These are phyloP conservation scores for Magnaporthiopsis rhizophila DNA, from an alignment of 2,329 filamentous ascomycete species.

Conservation along the genomic window DNA sequence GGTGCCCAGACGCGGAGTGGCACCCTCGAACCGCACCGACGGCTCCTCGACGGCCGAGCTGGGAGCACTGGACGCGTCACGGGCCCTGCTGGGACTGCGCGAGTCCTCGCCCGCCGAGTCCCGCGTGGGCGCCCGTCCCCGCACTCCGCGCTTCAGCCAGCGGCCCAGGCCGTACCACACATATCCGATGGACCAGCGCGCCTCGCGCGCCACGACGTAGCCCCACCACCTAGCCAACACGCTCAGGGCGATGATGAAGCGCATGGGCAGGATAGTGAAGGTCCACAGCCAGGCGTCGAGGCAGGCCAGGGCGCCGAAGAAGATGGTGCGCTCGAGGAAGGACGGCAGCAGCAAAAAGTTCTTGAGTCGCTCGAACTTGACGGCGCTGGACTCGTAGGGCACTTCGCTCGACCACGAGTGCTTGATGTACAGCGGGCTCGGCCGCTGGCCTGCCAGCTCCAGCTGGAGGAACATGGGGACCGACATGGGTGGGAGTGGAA, in stretches of 20 bases:
- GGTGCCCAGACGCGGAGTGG: not conserved
- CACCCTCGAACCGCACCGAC: not conserved
- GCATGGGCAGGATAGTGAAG: constrained; percentile 86
- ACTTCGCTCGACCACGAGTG: constrained; percentile 47
- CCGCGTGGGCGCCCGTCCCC: constrained; percentile 1
- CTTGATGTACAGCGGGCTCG: constrained; percentile 59
- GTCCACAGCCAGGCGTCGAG: constrained; percentile 95
- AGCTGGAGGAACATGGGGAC: constrained; percentile 58
- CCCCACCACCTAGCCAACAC: constrained; percentile 74
- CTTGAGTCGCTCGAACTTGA: constrained; percentile 84
- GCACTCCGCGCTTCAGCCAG: constrained; percentile 50
- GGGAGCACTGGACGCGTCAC: constrained; percentile 9
- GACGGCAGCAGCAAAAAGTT: constrained; percentile 81
- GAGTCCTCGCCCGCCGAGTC: constrained; percentile 30
- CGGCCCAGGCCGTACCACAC: constrained; percentile 74
- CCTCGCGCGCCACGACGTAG: constrained; percentile 63
- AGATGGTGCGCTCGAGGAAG: constrained; percentile 74
- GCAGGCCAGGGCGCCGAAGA: constrained; percentile 85
- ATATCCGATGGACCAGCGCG: constrained; percentile 62
- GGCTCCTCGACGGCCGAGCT: not conserved
- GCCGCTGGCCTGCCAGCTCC: constrained; percentile 52
- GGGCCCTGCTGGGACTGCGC: constrained; percentile 26
- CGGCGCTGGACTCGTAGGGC: constrained; percentile 84
- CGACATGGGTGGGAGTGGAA: constrained; percentile 59
- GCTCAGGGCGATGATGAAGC: constrained; percentile 73